These are phyloP conservation scores for Phylloporus sp. DNA, from an alignment of 1,284 basidiomycete species.

Conservation along the genomic window DNA sequence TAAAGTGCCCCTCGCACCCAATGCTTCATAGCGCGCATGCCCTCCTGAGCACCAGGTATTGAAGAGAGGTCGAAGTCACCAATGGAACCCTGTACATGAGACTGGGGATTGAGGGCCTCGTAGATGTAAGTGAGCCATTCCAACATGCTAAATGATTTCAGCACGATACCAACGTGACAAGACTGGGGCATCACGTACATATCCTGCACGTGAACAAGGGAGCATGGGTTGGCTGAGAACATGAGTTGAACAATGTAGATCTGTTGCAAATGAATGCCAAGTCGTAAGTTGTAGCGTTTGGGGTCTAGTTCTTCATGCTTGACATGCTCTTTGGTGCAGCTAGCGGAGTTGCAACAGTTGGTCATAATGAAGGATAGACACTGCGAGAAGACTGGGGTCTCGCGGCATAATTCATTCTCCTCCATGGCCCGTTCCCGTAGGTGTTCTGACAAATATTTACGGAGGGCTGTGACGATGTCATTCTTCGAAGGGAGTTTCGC, in stretches of 20 bases:
- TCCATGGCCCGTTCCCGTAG: conserved; percentile 42
- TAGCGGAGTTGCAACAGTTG: conserved; percentile 44
- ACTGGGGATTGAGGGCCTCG: conserved; percentile 49
- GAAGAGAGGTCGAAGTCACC: conserved; percentile 41
- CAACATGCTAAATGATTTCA: conserved; percentile 12
- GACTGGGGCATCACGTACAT: conserved; percentile 28
- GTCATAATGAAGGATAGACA: conserved; percentile 48
- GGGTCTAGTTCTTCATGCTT: conserved; percentile 31
- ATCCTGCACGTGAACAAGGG: conserved; percentile 13
- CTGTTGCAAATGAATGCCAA: conserved; percentile 56
- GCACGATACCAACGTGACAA: background rate
- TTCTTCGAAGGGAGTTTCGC: conserved; percentile 11
- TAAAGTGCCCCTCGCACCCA: conserved; percentile 52
- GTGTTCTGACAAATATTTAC: conserved; percentile 34
- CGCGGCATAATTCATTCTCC: conserved; percentile 46
- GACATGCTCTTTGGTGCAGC: conserved; percentile 52
- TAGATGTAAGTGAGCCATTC: conserved; percentile 50
- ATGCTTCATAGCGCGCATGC: conserved; percentile 45
- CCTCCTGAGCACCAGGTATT: conserved; percentile 48
- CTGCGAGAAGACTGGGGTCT: conserved; percentile 45
- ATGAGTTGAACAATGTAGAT: conserved; percentile 51
- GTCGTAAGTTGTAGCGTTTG: conserved; percentile 47
- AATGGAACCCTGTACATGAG: conserved; percentile 47
- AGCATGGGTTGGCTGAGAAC: conserved; percentile 30
- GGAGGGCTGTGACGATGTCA: conserved; percentile 21